phyloP scores from a whole-genome alignment of 2,329 filamentous ascomycete genomes.

The Meredithiella fracta region DNA sequence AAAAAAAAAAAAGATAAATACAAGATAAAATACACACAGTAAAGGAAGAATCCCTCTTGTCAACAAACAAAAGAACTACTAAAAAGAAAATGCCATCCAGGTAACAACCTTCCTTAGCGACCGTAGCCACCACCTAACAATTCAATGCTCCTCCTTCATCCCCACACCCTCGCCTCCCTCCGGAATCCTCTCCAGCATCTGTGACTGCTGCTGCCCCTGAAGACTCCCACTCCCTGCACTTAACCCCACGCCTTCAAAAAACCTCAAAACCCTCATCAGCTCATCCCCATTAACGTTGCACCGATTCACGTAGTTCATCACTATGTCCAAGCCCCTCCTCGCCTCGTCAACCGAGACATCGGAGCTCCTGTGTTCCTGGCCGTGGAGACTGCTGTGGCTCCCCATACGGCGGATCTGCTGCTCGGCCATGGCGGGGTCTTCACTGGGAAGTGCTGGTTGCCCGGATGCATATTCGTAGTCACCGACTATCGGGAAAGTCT shows the following conservation, averaged over 20 bases:
- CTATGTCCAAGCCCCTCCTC: constrained; percentile 13
- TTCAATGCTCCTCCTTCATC: too few species aligned
- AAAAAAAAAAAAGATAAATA: too few species aligned
- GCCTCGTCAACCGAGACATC: constrained; percentile 12
- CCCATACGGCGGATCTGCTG: constrained; percentile 6
- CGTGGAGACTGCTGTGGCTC: constrained; percentile 8
- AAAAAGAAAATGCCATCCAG: too few species aligned
- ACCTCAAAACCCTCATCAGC: constrained; percentile 14
- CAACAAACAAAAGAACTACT: too few species aligned
- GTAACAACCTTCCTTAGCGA: too few species aligned
- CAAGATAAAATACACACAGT: too few species aligned
- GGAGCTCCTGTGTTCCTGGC: not conserved
- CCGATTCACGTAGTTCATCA: constrained; percentile 13
- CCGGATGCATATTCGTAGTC: constrained; percentile 39
- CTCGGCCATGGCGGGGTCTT: not conserved
- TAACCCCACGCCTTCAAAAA: constrained; percentile 14
- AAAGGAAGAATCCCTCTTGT: too few species aligned
- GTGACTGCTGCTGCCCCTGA: too few species aligned
- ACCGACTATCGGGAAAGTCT: constrained; percentile 68
- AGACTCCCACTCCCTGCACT: not conserved
- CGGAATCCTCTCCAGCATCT: too few species aligned
- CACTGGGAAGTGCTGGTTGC: not conserved
- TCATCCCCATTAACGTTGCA: constrained; percentile 10
- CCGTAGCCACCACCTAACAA: too few species aligned
- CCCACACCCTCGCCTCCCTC: too few species aligned